Evolutionary conservation across 2,329 filamentous ascomycete genomes (phyloP).

Genomic region (Claviceps sp.): DNA sequence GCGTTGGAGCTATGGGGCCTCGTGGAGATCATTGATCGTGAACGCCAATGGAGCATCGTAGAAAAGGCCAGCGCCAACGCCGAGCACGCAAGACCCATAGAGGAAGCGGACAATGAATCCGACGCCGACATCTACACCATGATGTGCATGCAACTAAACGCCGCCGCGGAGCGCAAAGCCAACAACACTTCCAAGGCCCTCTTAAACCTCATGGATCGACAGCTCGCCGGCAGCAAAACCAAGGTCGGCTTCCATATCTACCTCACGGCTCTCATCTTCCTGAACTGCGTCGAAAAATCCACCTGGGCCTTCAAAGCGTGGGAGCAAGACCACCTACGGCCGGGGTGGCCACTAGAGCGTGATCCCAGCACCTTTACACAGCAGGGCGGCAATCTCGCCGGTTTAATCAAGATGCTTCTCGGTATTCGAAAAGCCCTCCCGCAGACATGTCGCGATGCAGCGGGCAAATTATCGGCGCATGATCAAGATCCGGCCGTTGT

Average conservation of each 20-base stretch:
- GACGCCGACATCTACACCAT: conserved; percentile 46
- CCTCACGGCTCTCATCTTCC: conserved; percentile 46
- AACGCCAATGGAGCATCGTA: conserved; percentile 46
- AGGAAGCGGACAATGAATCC: conserved; percentile 32
- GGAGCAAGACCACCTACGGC: conserved; percentile 47
- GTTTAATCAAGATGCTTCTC: conserved; percentile 47
- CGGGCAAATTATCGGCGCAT: conserved; percentile 35
- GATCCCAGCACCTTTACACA: conserved; percentile 42
- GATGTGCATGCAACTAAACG: conserved; percentile 50
- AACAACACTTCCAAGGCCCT: conserved; percentile 44
- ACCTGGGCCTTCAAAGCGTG: conserved; percentile 57
- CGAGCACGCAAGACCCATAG: conserved; percentile 31
- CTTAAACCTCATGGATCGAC: conserved; percentile 46
- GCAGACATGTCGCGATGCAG: conserved; percentile 30
- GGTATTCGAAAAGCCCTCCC: conserved; percentile 47
- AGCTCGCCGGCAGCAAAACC: conserved; percentile 46
- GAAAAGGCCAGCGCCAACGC: conserved; percentile 30
- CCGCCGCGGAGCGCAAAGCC: conserved; percentile 50
- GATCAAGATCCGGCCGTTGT: conserved; percentile 32
- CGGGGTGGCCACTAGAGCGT: conserved; percentile 46
- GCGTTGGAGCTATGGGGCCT: conserved; percentile 52
- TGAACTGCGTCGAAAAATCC: conserved; percentile 54
- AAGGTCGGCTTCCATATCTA: conserved; percentile 48
- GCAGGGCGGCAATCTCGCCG: conserved; percentile 45
- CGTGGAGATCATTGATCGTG: conserved; percentile 51